phyloP scores from a whole-genome alignment of 1,284 basidiomycete species.

The Boletus subluridellus region DNA sequence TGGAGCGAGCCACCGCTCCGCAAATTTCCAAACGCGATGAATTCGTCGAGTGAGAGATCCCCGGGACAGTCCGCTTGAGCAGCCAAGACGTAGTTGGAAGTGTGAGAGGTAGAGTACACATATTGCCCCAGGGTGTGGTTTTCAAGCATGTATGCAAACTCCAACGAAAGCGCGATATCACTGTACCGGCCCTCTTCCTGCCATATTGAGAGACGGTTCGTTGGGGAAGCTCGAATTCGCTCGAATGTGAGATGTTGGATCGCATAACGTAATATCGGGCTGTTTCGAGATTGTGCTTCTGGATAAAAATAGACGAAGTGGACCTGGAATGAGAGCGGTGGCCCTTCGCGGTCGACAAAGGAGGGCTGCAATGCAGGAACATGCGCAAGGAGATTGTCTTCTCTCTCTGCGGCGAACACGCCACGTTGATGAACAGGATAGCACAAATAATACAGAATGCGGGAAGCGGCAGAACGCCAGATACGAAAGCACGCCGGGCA shows the following conservation, averaged over 20 bases:
- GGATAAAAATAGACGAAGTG: neutral
- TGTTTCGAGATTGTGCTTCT: neutral
- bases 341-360: neutral
- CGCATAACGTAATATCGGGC: neutral
- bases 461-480: too few relatives aligned
- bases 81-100: too few relatives aligned
- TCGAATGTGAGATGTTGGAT: neutral
- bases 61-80: too few relatives aligned
- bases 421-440: neutral
- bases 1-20: too few relatives aligned
- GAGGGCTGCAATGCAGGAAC: neutral
- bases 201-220: neutral
- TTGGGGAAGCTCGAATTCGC: too few relatives aligned
- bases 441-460: too few relatives aligned
- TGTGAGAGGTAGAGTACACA: too few relatives aligned
- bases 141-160: neutral
- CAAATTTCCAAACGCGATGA: too few relatives aligned
- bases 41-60: too few relatives aligned
- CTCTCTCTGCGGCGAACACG: neutral
- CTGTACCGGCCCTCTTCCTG: too few relatives aligned
- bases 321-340: neutral
- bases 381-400: neutral
- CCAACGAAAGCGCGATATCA: neutral
- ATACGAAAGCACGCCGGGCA: too few relatives aligned
- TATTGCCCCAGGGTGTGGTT: too few relatives aligned